Evolutionary conservation across 176 grass and related monocot genomes (phyloP), one percentile per base, ranked within the genome.

Genomic region (bread wheat (Triticum aestivum)): DNA sequence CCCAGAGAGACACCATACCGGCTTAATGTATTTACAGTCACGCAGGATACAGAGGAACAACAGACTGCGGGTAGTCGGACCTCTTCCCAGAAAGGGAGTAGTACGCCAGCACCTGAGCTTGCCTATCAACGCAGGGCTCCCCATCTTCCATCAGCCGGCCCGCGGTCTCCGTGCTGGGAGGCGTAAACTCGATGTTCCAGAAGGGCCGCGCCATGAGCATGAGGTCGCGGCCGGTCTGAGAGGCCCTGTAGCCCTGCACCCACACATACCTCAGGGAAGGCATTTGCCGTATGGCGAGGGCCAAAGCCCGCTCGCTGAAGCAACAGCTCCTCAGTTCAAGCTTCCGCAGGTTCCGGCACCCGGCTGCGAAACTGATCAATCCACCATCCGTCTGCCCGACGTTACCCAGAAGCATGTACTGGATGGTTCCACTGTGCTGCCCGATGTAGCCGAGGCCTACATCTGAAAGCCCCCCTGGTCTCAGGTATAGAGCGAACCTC

Each of bases 171-270:
- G 81, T 29, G 20, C 52, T 86, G 27, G 85, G 85, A 88, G 91
- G 96, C 23, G 88, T 92, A 26, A 98, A 95, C 30, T 98, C 96
- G 39, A 98, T 95, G 87, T 98, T 98, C 96, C 93, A 98, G 88
- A 75, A 98, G 18, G 84, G 89, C 72, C 91, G 89, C 4, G 82
- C 90, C 96, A 95, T 98, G 78, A 82, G 64, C 88, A 95, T 85
- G n/a, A 98, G 88, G 18, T 89, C 91, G 12, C 44, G 5, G 6
- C 93, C 96, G 12, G 79, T 89, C n/a, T 68, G 84, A 33, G 93
- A 92, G 1, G 93, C 89, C 58, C 87, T 91, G 75, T 98, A 95
- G 54, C 96, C 96, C 89, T 98, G 62, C 65, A 96, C 87, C 96
- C 96, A 98, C 26, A 94, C 69, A 0, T 98, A 94, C 83, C 91